Evolutionary conservation across 129 eudicot genomes (phyloP).

Genomic region (Pseudognaphalium luteoalbum): DNA sequence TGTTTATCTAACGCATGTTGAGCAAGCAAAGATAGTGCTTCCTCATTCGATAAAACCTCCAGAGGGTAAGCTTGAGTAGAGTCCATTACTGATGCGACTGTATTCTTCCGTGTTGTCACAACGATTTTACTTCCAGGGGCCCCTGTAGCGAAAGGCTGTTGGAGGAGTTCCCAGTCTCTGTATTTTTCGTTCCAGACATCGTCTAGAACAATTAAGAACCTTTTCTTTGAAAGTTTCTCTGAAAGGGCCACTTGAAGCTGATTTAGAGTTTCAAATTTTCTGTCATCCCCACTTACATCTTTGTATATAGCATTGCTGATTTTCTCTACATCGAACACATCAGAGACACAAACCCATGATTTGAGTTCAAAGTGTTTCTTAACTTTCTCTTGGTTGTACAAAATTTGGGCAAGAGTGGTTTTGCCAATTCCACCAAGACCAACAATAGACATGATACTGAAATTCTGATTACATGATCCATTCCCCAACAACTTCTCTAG

Average conservation of each 20-base stretch:
- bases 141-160: not conserved
- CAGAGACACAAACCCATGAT: conserved; percentile 10
- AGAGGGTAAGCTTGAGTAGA: not conserved
- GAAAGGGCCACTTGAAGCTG: conserved; percentile 4
- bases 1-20: not conserved
- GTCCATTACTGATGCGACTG: not conserved
- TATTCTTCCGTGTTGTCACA: not conserved
- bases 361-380: not conserved
- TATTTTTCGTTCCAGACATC: not conserved
- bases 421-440: conserved; percentile 3
- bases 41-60: not conserved
- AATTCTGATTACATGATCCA: not conserved
- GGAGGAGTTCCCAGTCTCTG: not conserved
- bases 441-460: not conserved
- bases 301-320: not conserved
- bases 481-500: not conserved
- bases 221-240: not conserved
- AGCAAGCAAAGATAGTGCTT: not conserved
- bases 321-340: not conserved
- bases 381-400: not conserved
- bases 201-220: not conserved
- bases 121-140: not conserved
- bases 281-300: not conserved
- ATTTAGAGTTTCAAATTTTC: not conserved
- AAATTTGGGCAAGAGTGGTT: not conserved